Conservation (phyloP, 345 rosid genomes). For the Camelina laxa region DNA sequence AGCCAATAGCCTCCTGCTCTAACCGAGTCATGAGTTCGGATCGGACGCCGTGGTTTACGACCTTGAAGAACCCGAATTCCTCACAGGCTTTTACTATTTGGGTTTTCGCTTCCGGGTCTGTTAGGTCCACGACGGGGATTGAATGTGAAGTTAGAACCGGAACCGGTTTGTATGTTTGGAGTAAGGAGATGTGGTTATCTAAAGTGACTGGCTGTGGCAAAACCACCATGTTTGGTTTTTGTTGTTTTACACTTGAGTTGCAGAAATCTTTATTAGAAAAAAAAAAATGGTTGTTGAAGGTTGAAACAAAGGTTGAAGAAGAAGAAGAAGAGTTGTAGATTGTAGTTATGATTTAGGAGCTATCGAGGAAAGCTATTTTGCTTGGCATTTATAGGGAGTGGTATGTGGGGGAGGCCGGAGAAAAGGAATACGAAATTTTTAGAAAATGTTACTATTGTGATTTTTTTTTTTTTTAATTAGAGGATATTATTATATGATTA, state of each 20-base stretch:
- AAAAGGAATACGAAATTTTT: conserved; percentile 5
- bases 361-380: conserved; percentile 28
- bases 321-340: not conserved
- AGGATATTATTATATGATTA: conserved; percentile 21
- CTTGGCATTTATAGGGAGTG: conserved; percentile 43
- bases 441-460: not conserved
- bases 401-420: conserved; percentile 6
- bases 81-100: conserved; percentile 66
- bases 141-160: conserved; percentile 39
- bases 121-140: conserved; percentile 68
- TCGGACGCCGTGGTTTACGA: conserved; percentile 73
- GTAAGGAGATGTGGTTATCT: conserved; percentile 54
- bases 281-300: not conserved
- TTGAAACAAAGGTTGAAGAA: conserved; percentile 14
- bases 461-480: conserved; percentile 5
- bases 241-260: not conserved
- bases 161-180: conserved; percentile 66
- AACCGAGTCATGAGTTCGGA: conserved; percentile 54
- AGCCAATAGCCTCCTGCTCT: conserved; percentile 61
- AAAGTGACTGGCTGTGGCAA: conserved; percentile 58
- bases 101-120: conserved; percentile 61
- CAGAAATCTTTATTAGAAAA: not conserved
- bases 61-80: conserved; percentile 82
- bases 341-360: conserved; percentile 29
- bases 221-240: conserved; percentile 64